These are phyloP conservation scores for Arabidopsis hybrid DNA, from an alignment of 441 rosid species.

Conservation along the genomic window DNA sequence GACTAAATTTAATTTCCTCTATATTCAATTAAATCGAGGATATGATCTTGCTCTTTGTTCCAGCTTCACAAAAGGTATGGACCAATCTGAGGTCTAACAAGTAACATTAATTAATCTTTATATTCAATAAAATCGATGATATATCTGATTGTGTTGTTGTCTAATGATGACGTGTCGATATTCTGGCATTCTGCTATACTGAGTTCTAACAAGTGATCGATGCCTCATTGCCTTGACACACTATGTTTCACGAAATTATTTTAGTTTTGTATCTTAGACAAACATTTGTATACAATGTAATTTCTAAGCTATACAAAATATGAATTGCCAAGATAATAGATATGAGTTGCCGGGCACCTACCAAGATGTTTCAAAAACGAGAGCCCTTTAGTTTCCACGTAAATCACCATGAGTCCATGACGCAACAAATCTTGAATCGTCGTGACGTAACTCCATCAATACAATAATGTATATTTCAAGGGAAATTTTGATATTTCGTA, in stretches of 20 bases:
- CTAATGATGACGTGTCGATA: constrained; percentile 24
- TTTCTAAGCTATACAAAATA: constrained; percentile 11
- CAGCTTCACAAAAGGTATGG: not conserved
- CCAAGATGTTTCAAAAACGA: constrained; percentile 37
- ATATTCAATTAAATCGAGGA: too few species aligned
- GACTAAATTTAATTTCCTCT: too few species aligned
- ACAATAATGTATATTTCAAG: not conserved
- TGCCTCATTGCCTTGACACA: constrained; percentile 36
- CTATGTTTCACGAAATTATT: constrained; percentile 21
- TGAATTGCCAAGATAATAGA: constrained; percentile 26
- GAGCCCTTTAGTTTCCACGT: constrained; percentile 35
- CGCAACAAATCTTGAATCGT: constrained; percentile 34
- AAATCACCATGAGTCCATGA: constrained; percentile 22
- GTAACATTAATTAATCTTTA: not conserved
- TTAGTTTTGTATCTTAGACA: constrained; percentile 23
- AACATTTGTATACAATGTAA: constrained; percentile 13
- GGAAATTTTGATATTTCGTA: not conserved
- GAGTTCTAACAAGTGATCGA: constrained; percentile 8
- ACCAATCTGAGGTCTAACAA: not conserved
- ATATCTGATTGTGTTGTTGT: constrained; percentile 25
- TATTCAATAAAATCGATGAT: not conserved
- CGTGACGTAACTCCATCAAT: constrained; percentile 26
- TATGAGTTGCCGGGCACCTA: constrained; percentile 34
- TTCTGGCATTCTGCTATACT: constrained; percentile 10
- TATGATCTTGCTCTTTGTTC: not conserved